Evolutionary conservation across 176 grass and related monocot genomes (phyloP).

Genomic region (Guadua angustifolia): DNA sequence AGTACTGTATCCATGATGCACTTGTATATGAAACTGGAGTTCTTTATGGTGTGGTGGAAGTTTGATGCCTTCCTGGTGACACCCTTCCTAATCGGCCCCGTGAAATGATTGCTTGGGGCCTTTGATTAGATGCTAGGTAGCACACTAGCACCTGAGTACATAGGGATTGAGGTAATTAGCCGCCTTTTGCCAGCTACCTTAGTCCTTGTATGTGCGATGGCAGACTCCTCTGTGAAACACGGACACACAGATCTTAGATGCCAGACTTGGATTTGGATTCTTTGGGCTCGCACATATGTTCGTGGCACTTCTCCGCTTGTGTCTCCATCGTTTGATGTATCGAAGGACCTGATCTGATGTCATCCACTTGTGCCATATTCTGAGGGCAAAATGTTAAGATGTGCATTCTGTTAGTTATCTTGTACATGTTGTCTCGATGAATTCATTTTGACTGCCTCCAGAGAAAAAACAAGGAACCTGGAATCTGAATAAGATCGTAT

Average conservation of each 20-base stretch:
- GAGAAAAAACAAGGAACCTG: neutral
- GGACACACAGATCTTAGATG: neutral
- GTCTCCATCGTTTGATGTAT: neutral
- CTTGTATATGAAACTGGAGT: neutral
- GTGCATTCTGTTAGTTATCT: neutral
- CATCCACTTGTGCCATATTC: neutral
- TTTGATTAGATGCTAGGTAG: neutral
- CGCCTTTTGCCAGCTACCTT: neutral
- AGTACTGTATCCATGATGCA: neutral
- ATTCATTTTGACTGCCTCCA: neutral
- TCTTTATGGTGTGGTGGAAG: neutral
- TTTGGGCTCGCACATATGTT: neutral
- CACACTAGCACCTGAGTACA: constrained; percentile 10
- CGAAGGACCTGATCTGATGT: neutral
- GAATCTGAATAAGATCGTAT: neutral
- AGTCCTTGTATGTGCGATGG: neutral
- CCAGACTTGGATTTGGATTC: neutral
- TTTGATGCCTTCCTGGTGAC: neutral
- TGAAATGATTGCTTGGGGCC: neutral
- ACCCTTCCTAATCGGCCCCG: neutral
- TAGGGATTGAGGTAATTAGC: too few relatives aligned
- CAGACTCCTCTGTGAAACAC: neutral
- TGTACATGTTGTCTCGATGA: neutral
- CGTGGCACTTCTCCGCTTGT: neutral
- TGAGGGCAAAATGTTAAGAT: neutral